Evolutionary conservation across 2,329 filamentous ascomycete genomes (phyloP), one percentile per base, ranked within the genome.

Genomic region (Coniochaeta sp.): DNA sequence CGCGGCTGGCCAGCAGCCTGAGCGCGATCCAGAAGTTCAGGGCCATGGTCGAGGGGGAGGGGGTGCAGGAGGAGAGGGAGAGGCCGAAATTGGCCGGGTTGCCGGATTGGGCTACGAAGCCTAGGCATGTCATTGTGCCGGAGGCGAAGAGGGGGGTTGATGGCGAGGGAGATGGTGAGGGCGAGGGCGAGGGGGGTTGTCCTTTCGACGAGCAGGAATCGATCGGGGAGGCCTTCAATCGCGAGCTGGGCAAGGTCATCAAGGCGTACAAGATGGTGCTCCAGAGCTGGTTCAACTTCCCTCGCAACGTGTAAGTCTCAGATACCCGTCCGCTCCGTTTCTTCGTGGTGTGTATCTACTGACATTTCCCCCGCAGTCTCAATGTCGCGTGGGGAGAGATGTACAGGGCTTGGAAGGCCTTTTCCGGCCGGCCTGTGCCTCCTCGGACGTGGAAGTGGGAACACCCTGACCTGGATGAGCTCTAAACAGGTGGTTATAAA

Each of bases 1-100:
- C 90, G 33, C 86, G 93, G 38, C 87, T 98, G 64, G 91, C 90
- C 64, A 88, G 89, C 72, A 95, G 91, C 58, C 76, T 99, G 63
- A 79, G 82, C 36, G 88, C 91, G 0, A 82, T 96, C 50, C 83
- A 86, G 60, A 80, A 87, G 59, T 98, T 99, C 77, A 76, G 81
- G 58, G 67, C 67, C 31, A 82, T 86, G 78, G 75, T 82, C 12
- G 76, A 77, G 62, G 72, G 66, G 34, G 71, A 75, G 60, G 68
- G 66, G 1, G 65, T 5, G 62, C 66, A 43, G 54, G 64, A 64
- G 61, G 61, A 60, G 36, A 67, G 70, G 28, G 67, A 69, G 36
- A 66, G 66, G 50, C 67, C 71, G 44, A 65, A 69, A 22, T 60
- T 66, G 7, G 66, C 66, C 8, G 31, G 57, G 4, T 66, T 73